Evolutionary conservation across 768 basidiomycete species (phyloP).

Genomic region (Boletus rubroflammeus): DNA sequence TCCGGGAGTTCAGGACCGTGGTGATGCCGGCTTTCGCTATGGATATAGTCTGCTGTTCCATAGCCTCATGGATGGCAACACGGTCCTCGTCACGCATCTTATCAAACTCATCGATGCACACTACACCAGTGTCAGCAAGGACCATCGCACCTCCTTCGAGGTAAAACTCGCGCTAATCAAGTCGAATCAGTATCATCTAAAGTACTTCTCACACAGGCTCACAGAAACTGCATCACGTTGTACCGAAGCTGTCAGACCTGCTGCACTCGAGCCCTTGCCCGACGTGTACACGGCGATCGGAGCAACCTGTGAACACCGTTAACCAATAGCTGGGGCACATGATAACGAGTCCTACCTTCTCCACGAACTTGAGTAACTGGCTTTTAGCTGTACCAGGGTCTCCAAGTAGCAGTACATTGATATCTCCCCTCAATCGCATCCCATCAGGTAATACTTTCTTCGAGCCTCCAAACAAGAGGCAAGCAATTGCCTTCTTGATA

Average conservation of each 20-base stretch:
- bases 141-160: slow-evolving; percentile 99
- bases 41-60: slow-evolving; percentile 99
- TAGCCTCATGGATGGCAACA: slow-evolving; percentile 98
- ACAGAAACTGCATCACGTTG: slow-evolving; percentile 92
- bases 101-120: slow-evolving; percentile 99
- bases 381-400: slow-evolving; percentile 99
- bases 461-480: slow-evolving; percentile 94
- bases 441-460: slow-evolving; percentile 97
- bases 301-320: slow-evolving; percentile 59
- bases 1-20: slow-evolving; percentile 92
- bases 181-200: slow-evolving; percentile 2
- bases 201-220: slow-evolving; percentile 26
- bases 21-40: slow-evolving; percentile 99
- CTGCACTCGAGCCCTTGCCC: slow-evolving; percentile 97
- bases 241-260: slow-evolving; percentile 96
- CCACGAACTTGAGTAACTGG: slow-evolving; percentile 97
- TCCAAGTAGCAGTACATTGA: slow-evolving; percentile 93
- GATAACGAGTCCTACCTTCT: slow-evolving; percentile 56
- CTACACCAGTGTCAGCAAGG: slow-evolving; percentile 94
- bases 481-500: slow-evolving; percentile 96
- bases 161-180: slow-evolving; percentile 87
- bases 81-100: slow-evolving; percentile 99
- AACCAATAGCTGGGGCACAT: background rate
- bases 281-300: slow-evolving; percentile 98
- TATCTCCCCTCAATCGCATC: slow-evolving; percentile 94